Percentiles rank a stretch among this genome's conserved stretches.
Conservation (phyloP, 2,329 filamentous ascomycete species). For the Paraphaeosphaeria sporulosa region DNA sequence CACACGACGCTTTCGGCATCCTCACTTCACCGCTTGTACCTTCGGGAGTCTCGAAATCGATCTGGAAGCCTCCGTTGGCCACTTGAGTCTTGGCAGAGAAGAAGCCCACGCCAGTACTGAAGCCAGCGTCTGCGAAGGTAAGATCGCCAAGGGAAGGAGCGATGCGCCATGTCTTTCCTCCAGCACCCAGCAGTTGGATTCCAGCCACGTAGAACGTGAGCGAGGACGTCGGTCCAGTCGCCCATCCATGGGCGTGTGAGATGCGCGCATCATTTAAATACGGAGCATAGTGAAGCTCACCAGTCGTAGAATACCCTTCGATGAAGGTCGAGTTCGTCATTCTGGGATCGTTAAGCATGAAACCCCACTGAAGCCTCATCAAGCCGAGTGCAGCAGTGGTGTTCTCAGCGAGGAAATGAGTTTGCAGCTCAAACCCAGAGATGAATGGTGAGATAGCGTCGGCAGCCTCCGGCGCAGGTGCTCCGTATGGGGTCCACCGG, state of each 20-base stretch:
- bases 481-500: slow-evolving; percentile 55
- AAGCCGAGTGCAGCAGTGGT: slow-evolving; percentile 52
- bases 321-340: slow-evolving; percentile 64
- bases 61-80: slow-evolving; percentile 21
- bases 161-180: slow-evolving; percentile 48
- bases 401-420: slow-evolving; percentile 53
- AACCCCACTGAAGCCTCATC: slow-evolving; percentile 60
- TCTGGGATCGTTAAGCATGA: slow-evolving; percentile 62
- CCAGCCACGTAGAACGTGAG: slow-evolving; percentile 54
- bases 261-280: slow-evolving; percentile 59
- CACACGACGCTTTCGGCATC: slow-evolving; percentile 30
- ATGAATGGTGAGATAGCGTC: slow-evolving; percentile 59
- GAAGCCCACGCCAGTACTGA: slow-evolving; percentile 45
- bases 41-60: slow-evolving; percentile 40
- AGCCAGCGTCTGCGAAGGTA: slow-evolving; percentile 48
- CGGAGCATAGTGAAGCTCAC: slow-evolving; percentile 58
- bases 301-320: slow-evolving; percentile 58
- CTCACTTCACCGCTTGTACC: slow-evolving; percentile 41
- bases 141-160: slow-evolving; percentile 48
- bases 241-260: slow-evolving; percentile 61
- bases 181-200: slow-evolving; percentile 48
- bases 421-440: slow-evolving; percentile 56
- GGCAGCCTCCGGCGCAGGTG: slow-evolving; percentile 56
- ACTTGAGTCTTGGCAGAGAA: slow-evolving; percentile 45
- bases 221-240: slow-evolving; percentile 57